Conservation (phyloP, 441 rosid genomes). For the Kokia cookei region DNA sequence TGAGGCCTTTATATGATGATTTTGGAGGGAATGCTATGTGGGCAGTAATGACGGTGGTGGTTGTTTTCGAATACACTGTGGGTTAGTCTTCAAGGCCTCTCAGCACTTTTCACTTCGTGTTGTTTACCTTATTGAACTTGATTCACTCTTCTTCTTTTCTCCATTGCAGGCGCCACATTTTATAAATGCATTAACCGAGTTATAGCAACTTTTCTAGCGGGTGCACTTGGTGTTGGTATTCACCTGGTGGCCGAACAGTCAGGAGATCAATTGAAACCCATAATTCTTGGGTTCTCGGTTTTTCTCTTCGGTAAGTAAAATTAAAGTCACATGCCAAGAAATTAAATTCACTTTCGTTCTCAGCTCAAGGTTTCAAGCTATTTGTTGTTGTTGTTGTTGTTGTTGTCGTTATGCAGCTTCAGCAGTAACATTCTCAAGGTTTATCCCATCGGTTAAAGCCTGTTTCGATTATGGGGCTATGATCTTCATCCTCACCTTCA, state of each 20-base stretch:
- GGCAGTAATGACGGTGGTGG: slow-evolving; percentile 78
- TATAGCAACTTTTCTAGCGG: slow-evolving; percentile 52
- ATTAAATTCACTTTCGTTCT: background rate
- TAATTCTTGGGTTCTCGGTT: slow-evolving; percentile 41
- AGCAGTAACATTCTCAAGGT: slow-evolving; percentile 56
- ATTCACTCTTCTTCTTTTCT: background rate
- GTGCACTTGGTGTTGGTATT: slow-evolving; percentile 50
- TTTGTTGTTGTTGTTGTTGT: background rate
- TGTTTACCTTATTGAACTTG: background rate
- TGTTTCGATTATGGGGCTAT: slow-evolving; percentile 57
- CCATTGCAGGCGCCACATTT: slow-evolving; percentile 51
- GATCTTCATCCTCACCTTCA: slow-evolving; percentile 66
- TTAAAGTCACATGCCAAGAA: background rate
- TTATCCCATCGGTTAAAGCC: slow-evolving; percentile 53
- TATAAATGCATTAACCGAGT: slow-evolving; percentile 54
- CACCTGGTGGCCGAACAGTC: slow-evolving; percentile 50
- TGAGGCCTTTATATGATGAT: slow-evolving; percentile 65
- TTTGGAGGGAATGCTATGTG: slow-evolving; percentile 70
- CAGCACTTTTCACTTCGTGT: background rate
- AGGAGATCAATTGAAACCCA: slow-evolving; percentile 34
- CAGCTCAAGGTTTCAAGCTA: background rate
- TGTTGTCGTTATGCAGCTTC: slow-evolving; percentile 34
- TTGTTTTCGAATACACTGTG: slow-evolving; percentile 55
- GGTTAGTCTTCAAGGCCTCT: slow-evolving; percentile 28
- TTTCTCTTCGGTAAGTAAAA: slow-evolving; percentile 44